These are phyloP conservation scores for Lasiosphaeria miniovina DNA, from an alignment of 495 filamentous ascomycete species.

Conservation along the genomic window DNA sequence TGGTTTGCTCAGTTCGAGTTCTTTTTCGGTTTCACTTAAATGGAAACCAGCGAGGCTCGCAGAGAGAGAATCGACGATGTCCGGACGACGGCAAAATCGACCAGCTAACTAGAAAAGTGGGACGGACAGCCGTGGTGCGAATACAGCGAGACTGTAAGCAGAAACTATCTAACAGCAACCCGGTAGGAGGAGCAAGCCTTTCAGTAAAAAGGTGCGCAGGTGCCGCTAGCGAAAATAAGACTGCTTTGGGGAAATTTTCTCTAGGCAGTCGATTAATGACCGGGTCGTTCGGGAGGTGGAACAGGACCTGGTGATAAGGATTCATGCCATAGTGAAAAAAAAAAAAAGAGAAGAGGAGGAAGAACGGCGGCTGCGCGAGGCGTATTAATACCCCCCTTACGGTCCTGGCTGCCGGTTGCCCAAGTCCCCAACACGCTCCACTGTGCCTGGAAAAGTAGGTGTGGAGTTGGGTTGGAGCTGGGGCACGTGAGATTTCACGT, in stretches of 20 bases:
- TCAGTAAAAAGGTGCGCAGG: conserved; percentile 30
- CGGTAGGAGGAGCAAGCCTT: conserved; percentile 27
- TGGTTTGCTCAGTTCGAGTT: no score
- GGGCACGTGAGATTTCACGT: no score
- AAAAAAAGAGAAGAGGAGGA: conserved; percentile 16
- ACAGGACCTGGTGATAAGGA: conserved; percentile 53
- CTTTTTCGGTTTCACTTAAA: no score
- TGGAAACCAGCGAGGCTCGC: no score
- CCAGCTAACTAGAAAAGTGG: not conserved
- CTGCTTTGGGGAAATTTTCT: conserved; percentile 33
- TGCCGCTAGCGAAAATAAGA: conserved; percentile 52
- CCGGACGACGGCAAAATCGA: no score
- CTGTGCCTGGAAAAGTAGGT: no score
- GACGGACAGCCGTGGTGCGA: not conserved
- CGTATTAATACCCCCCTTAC: conserved; percentile 2
- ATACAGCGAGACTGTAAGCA: conserved; percentile 36
- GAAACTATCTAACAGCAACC: conserved; percentile 54
- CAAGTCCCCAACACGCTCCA: no score
- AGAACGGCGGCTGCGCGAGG: conserved; percentile 1
- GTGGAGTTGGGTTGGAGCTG: no score
- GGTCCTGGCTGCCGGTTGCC: not conserved
- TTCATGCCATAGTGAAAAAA: conserved; percentile 40
- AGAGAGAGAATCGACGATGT: no score
- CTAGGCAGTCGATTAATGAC: conserved; percentile 52
- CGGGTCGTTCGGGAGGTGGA: conserved; percentile 42